phyloP scores from a whole-genome alignment of 2,329 filamentous ascomycete species.

The Pseudogymnoascus sp. region DNA sequence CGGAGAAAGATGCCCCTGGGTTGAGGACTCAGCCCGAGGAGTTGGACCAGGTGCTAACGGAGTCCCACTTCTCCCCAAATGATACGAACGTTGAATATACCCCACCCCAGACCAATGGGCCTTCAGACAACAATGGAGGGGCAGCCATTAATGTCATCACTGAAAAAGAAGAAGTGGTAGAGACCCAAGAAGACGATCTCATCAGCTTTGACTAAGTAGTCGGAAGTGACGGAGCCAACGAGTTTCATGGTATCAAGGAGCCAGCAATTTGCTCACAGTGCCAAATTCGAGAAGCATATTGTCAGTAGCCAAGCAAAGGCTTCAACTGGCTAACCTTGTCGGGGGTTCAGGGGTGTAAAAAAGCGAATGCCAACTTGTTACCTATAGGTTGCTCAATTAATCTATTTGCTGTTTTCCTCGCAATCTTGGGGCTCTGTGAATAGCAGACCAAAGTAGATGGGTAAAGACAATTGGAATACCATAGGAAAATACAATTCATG shows the following conservation, averaged over 20 bases:
- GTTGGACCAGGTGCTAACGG: neutral
- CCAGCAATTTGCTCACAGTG: neutral
- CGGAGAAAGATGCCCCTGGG: neutral
- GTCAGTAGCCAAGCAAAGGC: neutral
- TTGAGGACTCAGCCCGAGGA: neutral
- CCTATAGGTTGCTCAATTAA: neutral
- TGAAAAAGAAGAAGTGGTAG: no score
- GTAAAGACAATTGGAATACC: neutral
- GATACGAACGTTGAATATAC: neutral
- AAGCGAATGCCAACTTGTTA: neutral
- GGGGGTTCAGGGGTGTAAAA: neutral
- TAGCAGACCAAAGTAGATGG: neutral
- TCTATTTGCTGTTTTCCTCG: neutral
- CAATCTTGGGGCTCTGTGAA: neutral
- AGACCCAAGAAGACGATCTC: neutral
- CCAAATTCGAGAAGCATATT: neutral
- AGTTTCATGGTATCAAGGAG: neutral
- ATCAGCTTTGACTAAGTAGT: neutral
- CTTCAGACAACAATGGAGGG: neutral
- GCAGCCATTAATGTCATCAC: neutral
- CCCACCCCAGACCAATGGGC: neutral
- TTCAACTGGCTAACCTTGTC: neutral
- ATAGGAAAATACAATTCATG: neutral
- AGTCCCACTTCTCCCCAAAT: neutral
- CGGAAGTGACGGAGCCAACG: neutral